Conservation (phyloP, 306 rosid genomes). For the barrel medic (Medicago truncatula) region MtrunA17r5.0-ANR NC_053045.1:41552501-41553000, state of each 20-base stretch:
- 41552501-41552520: too few species aligned
- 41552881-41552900: constrained; percentile 44
- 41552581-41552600: too few species aligned
- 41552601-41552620: too few species aligned
- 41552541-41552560: too few species aligned
- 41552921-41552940: constrained; percentile 50
- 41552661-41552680: too few species aligned
- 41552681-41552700: background rate
- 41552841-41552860: constrained; percentile 28
- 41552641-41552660: too few species aligned
- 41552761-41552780: background rate
- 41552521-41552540: too few species aligned
- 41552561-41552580: too few species aligned
- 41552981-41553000: constrained; percentile 87
- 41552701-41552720: background rate
- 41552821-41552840: constrained; percentile 45
- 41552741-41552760: background rate
- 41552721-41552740: background rate
- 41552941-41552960: constrained; percentile 40
- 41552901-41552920: constrained; percentile 45
- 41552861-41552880: constrained; percentile 19
- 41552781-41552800: constrained; percentile 56
- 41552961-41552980: constrained; percentile 39
- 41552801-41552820: constrained; percentile 40
- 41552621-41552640: too few species aligned